phyloP scores from a whole-genome alignment of 2,329 filamentous ascomycete genomes.

The Trichophyton rubrum region DNA sequence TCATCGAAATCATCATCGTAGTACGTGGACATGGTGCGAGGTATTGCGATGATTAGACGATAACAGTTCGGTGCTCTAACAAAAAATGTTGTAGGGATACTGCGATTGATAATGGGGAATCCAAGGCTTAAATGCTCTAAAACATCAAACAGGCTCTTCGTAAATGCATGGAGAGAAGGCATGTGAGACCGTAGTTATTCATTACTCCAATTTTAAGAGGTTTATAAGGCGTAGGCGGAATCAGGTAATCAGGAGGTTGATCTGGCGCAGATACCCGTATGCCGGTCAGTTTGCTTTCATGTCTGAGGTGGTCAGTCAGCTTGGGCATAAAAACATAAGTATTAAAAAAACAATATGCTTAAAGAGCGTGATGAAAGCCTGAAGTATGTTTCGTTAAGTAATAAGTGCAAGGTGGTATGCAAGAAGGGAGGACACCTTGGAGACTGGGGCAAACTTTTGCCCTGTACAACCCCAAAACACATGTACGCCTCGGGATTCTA shows the following conservation, averaged over 20 bases:
- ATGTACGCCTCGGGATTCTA: background rate
- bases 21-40: background rate
- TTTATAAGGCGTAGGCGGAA: background rate
- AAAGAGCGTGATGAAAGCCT: background rate
- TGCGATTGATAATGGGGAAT: background rate
- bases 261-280: background rate
- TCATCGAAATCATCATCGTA: background rate
- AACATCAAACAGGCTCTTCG: background rate
- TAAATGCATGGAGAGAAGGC: background rate
- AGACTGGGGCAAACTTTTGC: background rate
- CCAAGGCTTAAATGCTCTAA: background rate
- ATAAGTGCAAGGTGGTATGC: background rate
- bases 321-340: background rate
- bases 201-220: background rate
- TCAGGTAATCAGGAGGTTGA: background rate
- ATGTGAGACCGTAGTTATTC: background rate
- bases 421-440: background rate
- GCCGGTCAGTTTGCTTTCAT: background rate
- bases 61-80: background rate
- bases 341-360: background rate
- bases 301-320: background rate
- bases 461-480: background rate
- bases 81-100: background rate
- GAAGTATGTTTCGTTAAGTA: background rate
- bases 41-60: background rate